Conservation (phyloP, 257 asterid species). For the Penstemon davidsonii region DNA sequence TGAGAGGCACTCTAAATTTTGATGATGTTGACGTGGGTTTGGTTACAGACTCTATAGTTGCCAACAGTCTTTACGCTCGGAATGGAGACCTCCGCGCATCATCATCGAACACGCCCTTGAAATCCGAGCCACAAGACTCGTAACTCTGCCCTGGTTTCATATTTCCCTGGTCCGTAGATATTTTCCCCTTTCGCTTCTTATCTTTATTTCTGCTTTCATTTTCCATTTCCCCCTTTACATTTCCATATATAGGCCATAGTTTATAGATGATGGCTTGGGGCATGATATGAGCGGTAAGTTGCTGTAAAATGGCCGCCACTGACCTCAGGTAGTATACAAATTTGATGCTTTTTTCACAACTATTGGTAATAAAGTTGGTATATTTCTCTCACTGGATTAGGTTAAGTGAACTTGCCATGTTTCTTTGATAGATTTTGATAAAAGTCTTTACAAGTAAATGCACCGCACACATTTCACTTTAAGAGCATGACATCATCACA, state of each 20-base stretch:
- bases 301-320: slow-evolving; percentile 63
- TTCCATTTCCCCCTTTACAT: not conserved
- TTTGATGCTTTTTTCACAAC: not conserved
- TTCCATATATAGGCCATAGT: slow-evolving; percentile 32
- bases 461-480: too few species aligned
- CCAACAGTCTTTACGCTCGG: slow-evolving; percentile 65
- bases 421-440: too few species aligned
- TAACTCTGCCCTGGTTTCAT: slow-evolving; percentile 21
- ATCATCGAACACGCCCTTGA: slow-evolving; percentile 42
- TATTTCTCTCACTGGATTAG: not conserved
- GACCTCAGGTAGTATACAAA: slow-evolving; percentile 30
- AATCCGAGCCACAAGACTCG: slow-evolving; percentile 71
- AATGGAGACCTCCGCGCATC: slow-evolving; percentile 47
- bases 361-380: not conserved
- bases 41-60: slow-evolving; percentile 85
- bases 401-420: not conserved
- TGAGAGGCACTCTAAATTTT: slow-evolving; percentile 71
- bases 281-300: slow-evolving; percentile 55
- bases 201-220: not conserved
- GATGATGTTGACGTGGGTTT: slow-evolving; percentile 81
- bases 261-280: slow-evolving; percentile 41
- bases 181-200: not conserved
- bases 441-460: too few species aligned
- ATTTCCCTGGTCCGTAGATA: slow-evolving; percentile 42
- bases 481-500: too few species aligned